phyloP scores from a whole-genome alignment of 2,329 filamentous ascomycete species.

The Xylaria arbuscula region DNA sequence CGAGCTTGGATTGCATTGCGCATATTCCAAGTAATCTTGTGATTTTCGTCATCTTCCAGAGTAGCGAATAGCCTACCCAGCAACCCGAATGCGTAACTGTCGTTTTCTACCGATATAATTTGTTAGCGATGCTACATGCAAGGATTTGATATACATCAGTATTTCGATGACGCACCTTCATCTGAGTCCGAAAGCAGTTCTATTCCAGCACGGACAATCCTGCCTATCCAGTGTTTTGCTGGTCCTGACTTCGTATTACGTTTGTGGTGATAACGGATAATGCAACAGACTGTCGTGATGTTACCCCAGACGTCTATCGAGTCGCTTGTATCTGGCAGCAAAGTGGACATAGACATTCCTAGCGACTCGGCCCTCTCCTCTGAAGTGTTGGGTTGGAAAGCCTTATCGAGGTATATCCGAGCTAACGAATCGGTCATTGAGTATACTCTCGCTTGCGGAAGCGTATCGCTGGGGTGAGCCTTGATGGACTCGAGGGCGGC shows the following conservation, averaged over 20 bases:
- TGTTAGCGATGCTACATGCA: constrained; percentile 9
- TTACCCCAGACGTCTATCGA: constrained; percentile 39
- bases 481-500: constrained; percentile 43
- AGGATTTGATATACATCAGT: background rate
- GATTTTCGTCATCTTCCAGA: constrained; percentile 42
- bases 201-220: constrained; percentile 43
- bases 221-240: constrained; percentile 39
- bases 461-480: constrained; percentile 41
- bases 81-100: constrained; percentile 45
- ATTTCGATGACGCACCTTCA: constrained; percentile 29
- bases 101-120: constrained; percentile 40
- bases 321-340: constrained; percentile 44
- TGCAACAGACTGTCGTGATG: constrained; percentile 41
- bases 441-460: constrained; percentile 41
- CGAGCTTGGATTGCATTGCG: constrained; percentile 43
- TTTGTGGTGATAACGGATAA: constrained; percentile 47
- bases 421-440: constrained; percentile 44
- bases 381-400: constrained; percentile 38
- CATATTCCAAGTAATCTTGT: constrained; percentile 43
- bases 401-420: constrained; percentile 44
- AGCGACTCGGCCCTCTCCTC: constrained; percentile 41
- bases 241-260: constrained; percentile 37
- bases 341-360: constrained; percentile 39
- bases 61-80: constrained; percentile 42
- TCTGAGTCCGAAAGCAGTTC: constrained; percentile 49